phyloP scores from a whole-genome alignment of 2,329 filamentous ascomycete species.

The Sporothrix euskadiensis region DNA sequence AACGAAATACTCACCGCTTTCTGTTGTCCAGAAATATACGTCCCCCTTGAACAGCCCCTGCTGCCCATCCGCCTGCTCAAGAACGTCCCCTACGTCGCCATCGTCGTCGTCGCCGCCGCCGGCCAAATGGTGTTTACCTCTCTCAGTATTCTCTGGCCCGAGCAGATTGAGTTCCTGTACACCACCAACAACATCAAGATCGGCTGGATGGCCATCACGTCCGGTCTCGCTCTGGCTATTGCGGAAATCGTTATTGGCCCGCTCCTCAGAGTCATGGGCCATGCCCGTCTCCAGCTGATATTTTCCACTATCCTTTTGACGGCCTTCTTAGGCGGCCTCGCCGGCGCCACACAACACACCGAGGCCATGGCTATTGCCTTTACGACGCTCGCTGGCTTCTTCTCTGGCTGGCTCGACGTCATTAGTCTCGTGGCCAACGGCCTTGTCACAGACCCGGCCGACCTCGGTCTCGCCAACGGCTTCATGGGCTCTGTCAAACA shows the following conservation, averaged over 20 bases:
- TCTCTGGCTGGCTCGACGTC: slow-evolving; percentile 27
- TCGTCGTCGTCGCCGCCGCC: slow-evolving; percentile 39
- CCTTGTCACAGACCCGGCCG: slow-evolving; percentile 26
- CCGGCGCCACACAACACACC: slow-evolving; percentile 22
- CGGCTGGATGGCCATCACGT: slow-evolving; percentile 24
- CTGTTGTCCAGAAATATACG: slow-evolving; percentile 32
- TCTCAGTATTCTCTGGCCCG: slow-evolving; percentile 44
- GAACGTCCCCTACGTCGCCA: slow-evolving; percentile 38
- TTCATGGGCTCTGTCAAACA: slow-evolving; percentile 29
- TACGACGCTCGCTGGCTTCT: slow-evolving; percentile 26
- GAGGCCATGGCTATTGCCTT: slow-evolving; percentile 21
- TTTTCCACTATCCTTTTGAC: not conserved
- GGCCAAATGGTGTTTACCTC: slow-evolving; percentile 43
- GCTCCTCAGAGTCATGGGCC: slow-evolving; percentile 6
- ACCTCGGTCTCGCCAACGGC: slow-evolving; percentile 29
- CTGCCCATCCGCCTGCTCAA: slow-evolving; percentile 42
- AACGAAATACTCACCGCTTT: not conserved
- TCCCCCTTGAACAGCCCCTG: slow-evolving; percentile 40
- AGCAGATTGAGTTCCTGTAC: slow-evolving; percentile 39
- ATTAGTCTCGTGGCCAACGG: slow-evolving; percentile 26
- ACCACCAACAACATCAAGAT: slow-evolving; percentile 24
- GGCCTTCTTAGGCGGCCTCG: slow-evolving; percentile 25
- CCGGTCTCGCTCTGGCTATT: slow-evolving; percentile 9
- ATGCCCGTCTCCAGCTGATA: slow-evolving; percentile 18
- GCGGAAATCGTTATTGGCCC: slow-evolving; percentile 18